phyloP scores from a whole-genome alignment of 164 flowering plant species.

The Magnolia sinica region DNA sequence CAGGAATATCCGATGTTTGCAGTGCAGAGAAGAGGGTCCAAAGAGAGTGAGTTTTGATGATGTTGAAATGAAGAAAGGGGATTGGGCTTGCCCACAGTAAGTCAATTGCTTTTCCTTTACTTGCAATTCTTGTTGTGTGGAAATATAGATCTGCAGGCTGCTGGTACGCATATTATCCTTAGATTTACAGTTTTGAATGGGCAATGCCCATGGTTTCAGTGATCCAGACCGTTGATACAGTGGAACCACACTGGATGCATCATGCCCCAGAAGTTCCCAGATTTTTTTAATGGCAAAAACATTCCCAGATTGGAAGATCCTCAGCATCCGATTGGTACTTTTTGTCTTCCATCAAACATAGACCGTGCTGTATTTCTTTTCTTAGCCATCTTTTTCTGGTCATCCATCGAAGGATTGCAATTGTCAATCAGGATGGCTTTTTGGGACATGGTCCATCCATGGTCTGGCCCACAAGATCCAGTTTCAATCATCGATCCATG shows the following conservation, averaged over 20 bases:
- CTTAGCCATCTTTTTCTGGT: not conserved
- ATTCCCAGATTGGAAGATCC: no score
- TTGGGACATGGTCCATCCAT: not conserved
- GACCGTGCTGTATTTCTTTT: no score
- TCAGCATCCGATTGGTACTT: no score
- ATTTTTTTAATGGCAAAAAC: no score
- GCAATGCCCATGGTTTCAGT: not conserved
- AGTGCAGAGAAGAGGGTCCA: conserved; percentile 64
- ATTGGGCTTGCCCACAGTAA: conserved; percentile 80
- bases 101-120: conserved; percentile 12
- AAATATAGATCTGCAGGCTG: not conserved
- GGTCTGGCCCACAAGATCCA: no score
- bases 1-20: conserved; percentile 52
- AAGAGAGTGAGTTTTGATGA: conserved; percentile 30
- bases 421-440: not conserved
- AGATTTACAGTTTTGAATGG: no score
- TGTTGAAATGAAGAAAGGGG: conserved; percentile 74
- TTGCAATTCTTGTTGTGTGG: not conserved
- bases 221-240: not conserved
- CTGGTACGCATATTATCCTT: no score
- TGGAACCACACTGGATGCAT: no score
- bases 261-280: not conserved
- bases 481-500: no score
- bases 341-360: no score
- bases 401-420: not conserved